Conservation (phyloP, 2,329 filamentous ascomycete genomes). For the Penicillium palitans region DNA sequence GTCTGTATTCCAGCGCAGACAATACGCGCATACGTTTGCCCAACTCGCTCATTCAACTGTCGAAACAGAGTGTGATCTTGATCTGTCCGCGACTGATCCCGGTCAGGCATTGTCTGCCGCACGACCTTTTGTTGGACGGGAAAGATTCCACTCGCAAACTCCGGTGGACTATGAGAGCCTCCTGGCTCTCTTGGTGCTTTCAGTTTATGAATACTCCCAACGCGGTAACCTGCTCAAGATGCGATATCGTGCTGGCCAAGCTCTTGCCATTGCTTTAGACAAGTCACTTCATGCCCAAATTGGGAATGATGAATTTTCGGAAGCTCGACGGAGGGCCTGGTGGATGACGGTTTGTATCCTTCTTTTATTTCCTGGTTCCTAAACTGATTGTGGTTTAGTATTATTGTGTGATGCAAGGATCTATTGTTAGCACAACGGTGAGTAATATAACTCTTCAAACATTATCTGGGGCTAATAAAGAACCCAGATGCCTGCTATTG, state of each 20-base stretch:
- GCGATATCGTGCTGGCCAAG: conserved; percentile 48
- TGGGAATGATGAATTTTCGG: conserved; percentile 39
- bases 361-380: neutral
- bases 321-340: conserved; percentile 47
- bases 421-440: conserved; percentile 48
- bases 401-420: conserved; percentile 47
- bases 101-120: conserved; percentile 41
- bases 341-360: conserved; percentile 47
- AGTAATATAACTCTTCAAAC: conserved; percentile 14
- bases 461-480: conserved; percentile 12
- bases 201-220: conserved; percentile 49
- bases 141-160: conserved; percentile 40
- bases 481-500: conserved; percentile 42
- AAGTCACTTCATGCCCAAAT: conserved; percentile 43
- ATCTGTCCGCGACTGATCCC: conserved; percentile 42
- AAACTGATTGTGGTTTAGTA: conserved; percentile 33
- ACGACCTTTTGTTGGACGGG: conserved; percentile 34
- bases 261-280: conserved; percentile 46
- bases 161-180: conserved; percentile 46
- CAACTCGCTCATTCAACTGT: conserved; percentile 42
- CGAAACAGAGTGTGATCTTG: conserved; percentile 46
- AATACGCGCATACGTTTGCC: conserved; percentile 43
- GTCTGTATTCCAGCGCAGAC: conserved; percentile 40
- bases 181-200: conserved; percentile 45
- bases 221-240: conserved; percentile 49